Evolutionary conservation across 768 basidiomycete genomes (phyloP).

Genomic region (Zangia roseola): DNA sequence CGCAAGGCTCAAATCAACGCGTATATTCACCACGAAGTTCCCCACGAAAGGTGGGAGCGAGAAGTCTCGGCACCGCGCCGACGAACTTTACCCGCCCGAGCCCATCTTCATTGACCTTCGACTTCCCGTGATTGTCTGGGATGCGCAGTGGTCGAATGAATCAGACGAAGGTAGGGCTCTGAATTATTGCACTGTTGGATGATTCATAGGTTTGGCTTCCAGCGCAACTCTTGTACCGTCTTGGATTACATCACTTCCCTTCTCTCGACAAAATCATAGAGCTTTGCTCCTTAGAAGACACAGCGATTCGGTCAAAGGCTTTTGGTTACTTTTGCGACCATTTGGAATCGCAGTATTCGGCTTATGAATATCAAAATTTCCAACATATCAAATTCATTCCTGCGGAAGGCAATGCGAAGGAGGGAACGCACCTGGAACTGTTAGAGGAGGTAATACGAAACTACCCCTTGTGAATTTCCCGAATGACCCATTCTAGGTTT

Average conservation of each 20-base stretch:
- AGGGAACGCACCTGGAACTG: conserved; percentile 46
- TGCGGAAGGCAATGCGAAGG: conserved; percentile 46
- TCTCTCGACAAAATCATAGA: conserved; percentile 61
- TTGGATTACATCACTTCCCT: conserved; percentile 67
- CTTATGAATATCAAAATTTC: conserved; percentile 53
- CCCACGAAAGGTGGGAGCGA: conserved; percentile 22
- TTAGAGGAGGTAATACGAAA: conserved; percentile 57
- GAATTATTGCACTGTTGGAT: not conserved
- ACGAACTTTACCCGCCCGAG: conserved; percentile 80
- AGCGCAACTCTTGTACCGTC: conserved; percentile 78
- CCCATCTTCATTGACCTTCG: conserved; percentile 66
- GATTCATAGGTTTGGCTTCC: not conserved
- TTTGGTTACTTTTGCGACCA: conserved; percentile 81
- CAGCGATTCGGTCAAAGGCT: conserved; percentile 50
- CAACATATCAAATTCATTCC: conserved; percentile 72
- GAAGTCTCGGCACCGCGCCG: conserved; percentile 52
- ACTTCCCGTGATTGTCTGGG: conserved; percentile 86
- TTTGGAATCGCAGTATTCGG: conserved; percentile 50
- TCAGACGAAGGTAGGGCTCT: conserved; percentile 74
- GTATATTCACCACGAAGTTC: conserved; percentile 67
- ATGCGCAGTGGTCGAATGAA: conserved; percentile 58
- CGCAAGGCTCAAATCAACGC: conserved; percentile 51
- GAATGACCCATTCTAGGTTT: conserved; percentile 49
- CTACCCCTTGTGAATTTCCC: not conserved
- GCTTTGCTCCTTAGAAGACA: conserved; percentile 58